Evolutionary conservation across 169 alveolate species (phyloP).

Genomic region (Plasmodium yoelii): DNA sequence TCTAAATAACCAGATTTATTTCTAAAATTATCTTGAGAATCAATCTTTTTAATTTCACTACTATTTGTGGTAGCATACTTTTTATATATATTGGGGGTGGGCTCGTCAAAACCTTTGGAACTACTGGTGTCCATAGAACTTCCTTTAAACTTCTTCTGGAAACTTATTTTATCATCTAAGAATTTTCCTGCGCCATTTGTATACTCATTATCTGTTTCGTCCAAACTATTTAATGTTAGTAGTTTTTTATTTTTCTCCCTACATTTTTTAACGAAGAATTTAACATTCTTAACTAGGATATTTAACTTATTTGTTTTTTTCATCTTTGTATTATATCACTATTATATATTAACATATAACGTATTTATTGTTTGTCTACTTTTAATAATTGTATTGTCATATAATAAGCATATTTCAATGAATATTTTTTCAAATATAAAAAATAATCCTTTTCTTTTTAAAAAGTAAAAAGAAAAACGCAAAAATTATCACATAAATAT

Average conservation of each 20-base stretch:
- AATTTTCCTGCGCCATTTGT: slow-evolving; percentile 6
- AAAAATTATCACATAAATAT: slow-evolving; percentile 1
- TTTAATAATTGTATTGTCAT: not conserved
- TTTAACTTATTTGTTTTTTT: slow-evolving; percentile 42
- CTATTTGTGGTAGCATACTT: slow-evolving; percentile 25
- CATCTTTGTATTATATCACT: slow-evolving; percentile 13
- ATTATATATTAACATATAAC: not conserved
- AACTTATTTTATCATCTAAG: slow-evolving; percentile 28
- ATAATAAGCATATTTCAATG: not conserved
- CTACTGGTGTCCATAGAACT: slow-evolving; percentile 20
- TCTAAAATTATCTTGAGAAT: slow-evolving; percentile 30
- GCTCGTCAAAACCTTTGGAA: slow-evolving; percentile 27
- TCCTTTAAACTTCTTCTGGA: slow-evolving; percentile 22
- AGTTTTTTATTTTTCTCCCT: slow-evolving; percentile 61
- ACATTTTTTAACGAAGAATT: slow-evolving; percentile 66
- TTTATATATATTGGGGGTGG: slow-evolving; percentile 21
- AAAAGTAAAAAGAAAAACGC: slow-evolving; percentile 6
- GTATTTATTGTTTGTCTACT: not conserved
- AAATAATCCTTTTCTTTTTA: not conserved
- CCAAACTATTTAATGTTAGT: slow-evolving; percentile 47
- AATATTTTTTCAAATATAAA: slow-evolving; percentile 2
- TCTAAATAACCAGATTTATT: slow-evolving; percentile 24
- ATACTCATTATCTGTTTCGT: slow-evolving; percentile 26
- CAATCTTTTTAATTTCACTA: slow-evolving; percentile 21
- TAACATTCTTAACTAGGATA: slow-evolving; percentile 50